Percentiles rank a stretch among this genome's conserved stretches.
These are phyloP conservation scores for Teunomyces cretensis DNA, from an alignment of 805 yeast genomes.

Conservation along the genomic window DNA sequence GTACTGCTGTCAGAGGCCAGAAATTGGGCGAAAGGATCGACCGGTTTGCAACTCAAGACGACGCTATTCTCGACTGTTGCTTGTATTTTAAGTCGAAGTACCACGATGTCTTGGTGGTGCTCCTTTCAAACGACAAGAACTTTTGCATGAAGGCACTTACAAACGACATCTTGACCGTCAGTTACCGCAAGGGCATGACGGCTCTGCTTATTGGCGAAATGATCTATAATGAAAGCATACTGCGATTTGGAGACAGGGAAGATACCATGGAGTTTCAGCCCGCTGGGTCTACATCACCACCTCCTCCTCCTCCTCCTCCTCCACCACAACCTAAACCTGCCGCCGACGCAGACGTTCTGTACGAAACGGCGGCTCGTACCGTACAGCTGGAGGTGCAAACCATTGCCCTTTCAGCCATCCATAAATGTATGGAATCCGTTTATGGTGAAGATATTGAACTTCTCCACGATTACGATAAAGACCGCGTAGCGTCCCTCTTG, in stretches of 20 bases:
- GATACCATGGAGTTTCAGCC: background rate
- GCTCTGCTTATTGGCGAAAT: slow-evolving; percentile 39
- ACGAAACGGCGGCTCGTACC: background rate
- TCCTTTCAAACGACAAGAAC: slow-evolving; percentile 81
- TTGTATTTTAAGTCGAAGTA: slow-evolving; percentile 51
- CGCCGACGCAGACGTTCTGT: background rate
- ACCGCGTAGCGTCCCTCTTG: slow-evolving; percentile 29
- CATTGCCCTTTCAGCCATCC: slow-evolving; percentile 48
- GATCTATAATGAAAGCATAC: background rate
- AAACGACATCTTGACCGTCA: slow-evolving; percentile 64
- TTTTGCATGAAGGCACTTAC: slow-evolving; percentile 75
- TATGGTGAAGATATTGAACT: slow-evolving; percentile 59
- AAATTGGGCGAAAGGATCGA: slow-evolving; percentile 54
- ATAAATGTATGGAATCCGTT: slow-evolving; percentile 48
- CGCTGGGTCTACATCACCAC: background rate
- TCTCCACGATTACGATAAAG: slow-evolving; percentile 45
- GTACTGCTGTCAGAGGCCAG: slow-evolving; percentile 63
- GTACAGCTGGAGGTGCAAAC: slow-evolving; percentile 16
- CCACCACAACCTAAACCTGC: background rate
- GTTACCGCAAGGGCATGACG: slow-evolving; percentile 45
- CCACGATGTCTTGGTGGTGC: slow-evolving; percentile 45
- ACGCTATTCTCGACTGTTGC: slow-evolving; percentile 84
- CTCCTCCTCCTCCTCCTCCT: too few species aligned
- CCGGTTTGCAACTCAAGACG: slow-evolving; percentile 56
- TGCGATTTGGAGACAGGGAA: background rate